Evolutionary conservation across 169 alveolate genomes (phyloP).

Genomic region (Plasmodium malariae): DNA sequence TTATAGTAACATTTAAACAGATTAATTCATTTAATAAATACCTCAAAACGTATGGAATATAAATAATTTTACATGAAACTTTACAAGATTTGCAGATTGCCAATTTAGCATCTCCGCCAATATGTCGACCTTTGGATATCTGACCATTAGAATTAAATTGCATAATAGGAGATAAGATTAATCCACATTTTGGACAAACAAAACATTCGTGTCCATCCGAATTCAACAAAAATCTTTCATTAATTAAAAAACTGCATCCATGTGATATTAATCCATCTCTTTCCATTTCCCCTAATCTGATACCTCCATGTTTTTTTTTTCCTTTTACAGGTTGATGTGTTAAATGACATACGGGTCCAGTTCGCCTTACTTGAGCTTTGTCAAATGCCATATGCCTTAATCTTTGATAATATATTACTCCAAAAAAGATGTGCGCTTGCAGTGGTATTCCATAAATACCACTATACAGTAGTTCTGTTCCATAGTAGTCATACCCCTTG

Average conservation of each 20-base stretch:
- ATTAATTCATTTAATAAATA: slow-evolving; percentile 93
- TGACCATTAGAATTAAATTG: slow-evolving; percentile 83
- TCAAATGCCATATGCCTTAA: slow-evolving; percentile 99
- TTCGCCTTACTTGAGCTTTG: slow-evolving; percentile 96
- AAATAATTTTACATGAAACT: slow-evolving; percentile 89
- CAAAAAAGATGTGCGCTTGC: slow-evolving; percentile 98
- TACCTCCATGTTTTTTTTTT: slow-evolving; percentile 99
- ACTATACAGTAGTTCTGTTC: slow-evolving; percentile 98
- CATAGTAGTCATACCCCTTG: slow-evolving; percentile 96
- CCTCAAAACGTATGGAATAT: slow-evolving; percentile 94
- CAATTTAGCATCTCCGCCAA: slow-evolving; percentile 76
- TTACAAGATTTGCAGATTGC: slow-evolving; percentile 92
- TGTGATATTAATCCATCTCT: slow-evolving; percentile 99
- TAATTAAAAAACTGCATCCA: slow-evolving; percentile 97
- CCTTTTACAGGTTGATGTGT: slow-evolving; percentile 99
- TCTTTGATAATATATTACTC: slow-evolving; percentile 99
- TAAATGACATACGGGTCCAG: slow-evolving; percentile 98
- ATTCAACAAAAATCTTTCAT: slow-evolving; percentile 97
- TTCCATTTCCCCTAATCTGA: slow-evolving; percentile 99
- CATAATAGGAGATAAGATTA: slow-evolving; percentile 92
- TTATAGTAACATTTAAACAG: slow-evolving; percentile 91
- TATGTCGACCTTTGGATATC: slow-evolving; percentile 65
- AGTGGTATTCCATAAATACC: slow-evolving; percentile 98
- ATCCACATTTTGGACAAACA: slow-evolving; percentile 99
- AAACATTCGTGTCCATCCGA: slow-evolving; percentile 98